Base-by-base conservation (phyloP, 2,329 filamentous ascomycete species). In the Alternaria ventricosa region DNA sequence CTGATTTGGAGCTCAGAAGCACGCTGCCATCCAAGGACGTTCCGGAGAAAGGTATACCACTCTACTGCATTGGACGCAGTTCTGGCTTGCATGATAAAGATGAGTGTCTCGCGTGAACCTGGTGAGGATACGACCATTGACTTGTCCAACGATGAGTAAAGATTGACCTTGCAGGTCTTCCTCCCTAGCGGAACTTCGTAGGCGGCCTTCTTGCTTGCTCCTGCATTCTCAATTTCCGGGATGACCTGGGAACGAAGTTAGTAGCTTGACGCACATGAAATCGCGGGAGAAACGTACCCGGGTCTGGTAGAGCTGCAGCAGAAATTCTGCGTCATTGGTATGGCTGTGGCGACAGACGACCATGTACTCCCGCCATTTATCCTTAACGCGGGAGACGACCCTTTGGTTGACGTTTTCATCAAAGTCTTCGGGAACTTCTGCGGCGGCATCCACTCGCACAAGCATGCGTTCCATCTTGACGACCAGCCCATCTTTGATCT, bases 381-480 rank as follows among this genome's bases (percentile, higher is more conserved):
- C 87, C 45, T 87, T 78, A 11, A 84, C 83, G 57, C 85, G 83
- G 9, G 87, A 87, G 64, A 88, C 86, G 50, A 88, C 84, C 65
- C 85, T 84, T 63, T 87, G 81, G 64, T 86, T 89, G 49, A 85
- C 84, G 67, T 89, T 90, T 73, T 91, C 89, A 57, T 88, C 86
- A 67, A 87, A 91, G 61, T 90, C 87, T 7, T 86, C 83, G 1
- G 87, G 85, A 9, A 89, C 78, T 4, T 85, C 81, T 66, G 85
- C 83, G 44, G 82, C 71, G 44, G 82, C 82, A 69, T 90, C 89
- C 23, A 90, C 84, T 22, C 87, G 84, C 20, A 91, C 86, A 22
- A 91, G 84, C 89, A 91, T 91, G 63, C 86, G 87, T 72, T 90
- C 88, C 78, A 89, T 88, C 76, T 90, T 90, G 61, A 91, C 81